Conservation (phyloP, 306 rosid species). For the Rosa rugosa region DNA sequence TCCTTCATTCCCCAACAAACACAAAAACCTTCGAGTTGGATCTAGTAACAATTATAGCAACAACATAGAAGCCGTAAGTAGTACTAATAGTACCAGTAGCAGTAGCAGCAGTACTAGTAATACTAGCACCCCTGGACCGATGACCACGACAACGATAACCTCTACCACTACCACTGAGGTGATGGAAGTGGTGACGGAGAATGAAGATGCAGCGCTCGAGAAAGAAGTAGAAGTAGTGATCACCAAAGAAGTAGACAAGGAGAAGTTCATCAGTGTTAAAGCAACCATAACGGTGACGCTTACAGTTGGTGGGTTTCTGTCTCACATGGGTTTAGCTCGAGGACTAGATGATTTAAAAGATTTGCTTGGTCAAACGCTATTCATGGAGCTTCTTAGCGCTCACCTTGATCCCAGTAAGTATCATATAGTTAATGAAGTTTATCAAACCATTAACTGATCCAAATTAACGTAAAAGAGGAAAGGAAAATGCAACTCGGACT, state of each 20-base stretch:
- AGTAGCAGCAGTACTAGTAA: not conserved
- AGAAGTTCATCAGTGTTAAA: constrained; percentile 30
- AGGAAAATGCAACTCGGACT: too few relatives aligned
- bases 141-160: not conserved
- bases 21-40: not conserved
- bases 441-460: not conserved
- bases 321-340: constrained; percentile 29
- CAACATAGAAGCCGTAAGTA: constrained; percentile 26
- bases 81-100: too few relatives aligned
- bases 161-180: constrained; percentile 2
- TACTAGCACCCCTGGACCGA: not conserved
- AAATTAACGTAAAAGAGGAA: too few relatives aligned
- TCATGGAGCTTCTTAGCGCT: constrained; percentile 57
- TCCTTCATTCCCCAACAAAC: constrained; percentile 18
- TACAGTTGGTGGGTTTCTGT: constrained; percentile 41
- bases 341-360: constrained; percentile 54
- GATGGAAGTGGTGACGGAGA: not conserved
- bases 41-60: not conserved
- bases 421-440: not conserved
- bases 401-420: constrained; percentile 55
- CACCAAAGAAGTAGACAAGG: not conserved
- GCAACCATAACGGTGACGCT: constrained; percentile 39
- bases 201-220: not conserved
- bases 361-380: constrained; percentile 47
- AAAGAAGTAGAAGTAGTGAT: not conserved